A percentile compares a stretch with the other conserved stretches of the same genome.
Conservation (phyloP, 2,329 filamentous ascomycete genomes). For the Zasmidium cellare region DNA sequence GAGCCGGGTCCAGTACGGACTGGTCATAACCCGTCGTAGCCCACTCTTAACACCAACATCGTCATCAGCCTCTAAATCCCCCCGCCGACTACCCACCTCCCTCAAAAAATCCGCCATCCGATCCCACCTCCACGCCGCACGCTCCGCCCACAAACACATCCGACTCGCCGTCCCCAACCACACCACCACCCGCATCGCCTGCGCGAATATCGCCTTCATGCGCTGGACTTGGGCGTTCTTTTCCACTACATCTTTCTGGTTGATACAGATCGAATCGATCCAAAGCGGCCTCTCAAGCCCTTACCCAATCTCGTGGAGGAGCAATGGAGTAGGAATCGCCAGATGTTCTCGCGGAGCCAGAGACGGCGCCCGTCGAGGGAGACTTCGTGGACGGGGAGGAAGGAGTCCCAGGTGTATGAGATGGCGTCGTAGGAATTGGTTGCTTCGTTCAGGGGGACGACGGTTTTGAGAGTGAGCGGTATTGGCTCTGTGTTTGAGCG, state of each 20-base stretch:
- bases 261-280: constrained; percentile 8
- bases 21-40: neutral
- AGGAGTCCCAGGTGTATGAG: constrained; percentile 1
- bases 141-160: neutral
- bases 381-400: neutral
- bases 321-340: constrained; percentile 3
- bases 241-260: constrained; percentile 2
- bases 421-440: neutral
- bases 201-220: neutral
- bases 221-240: constrained; percentile 6
- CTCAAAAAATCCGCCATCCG: neutral
- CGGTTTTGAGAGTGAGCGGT: neutral
- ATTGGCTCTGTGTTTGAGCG: neutral
- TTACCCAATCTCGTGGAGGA: constrained; percentile 1
- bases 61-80: neutral
- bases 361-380: neutral
- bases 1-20: neutral
- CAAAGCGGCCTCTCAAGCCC: neutral
- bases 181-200: neutral
- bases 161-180: neutral
- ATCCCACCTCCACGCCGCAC: neutral
- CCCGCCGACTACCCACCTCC: neutral
- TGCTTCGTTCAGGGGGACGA: neutral
- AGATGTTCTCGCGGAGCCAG: neutral
- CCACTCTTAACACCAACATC: neutral